Conservation (phyloP, 2,329 filamentous ascomycete species). For the Simplicillium sp. region DNA sequence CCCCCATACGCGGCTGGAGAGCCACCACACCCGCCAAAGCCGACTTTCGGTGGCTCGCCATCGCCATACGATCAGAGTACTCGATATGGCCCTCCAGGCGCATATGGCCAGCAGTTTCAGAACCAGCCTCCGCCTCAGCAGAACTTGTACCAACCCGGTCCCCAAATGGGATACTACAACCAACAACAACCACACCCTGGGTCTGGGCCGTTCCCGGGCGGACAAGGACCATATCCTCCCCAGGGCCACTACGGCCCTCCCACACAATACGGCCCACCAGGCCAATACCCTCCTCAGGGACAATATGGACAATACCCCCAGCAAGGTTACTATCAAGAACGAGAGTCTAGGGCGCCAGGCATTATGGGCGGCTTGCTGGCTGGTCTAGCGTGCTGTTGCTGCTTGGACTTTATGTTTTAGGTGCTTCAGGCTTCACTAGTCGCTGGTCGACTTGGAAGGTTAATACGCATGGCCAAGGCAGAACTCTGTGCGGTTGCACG, state of each 20-base stretch:
- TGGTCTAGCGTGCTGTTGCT: conserved; percentile 48
- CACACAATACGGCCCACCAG: conserved; percentile 3
- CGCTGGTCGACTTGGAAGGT: too few species aligned
- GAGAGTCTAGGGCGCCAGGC: conserved; percentile 16
- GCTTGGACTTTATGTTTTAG: conserved; percentile 47
- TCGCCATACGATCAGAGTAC: background rate
- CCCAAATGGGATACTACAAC: conserved; percentile 34
- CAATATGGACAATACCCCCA: conserved; percentile 20
- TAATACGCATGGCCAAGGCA: too few species aligned
- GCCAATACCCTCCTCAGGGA: conserved; percentile 18
- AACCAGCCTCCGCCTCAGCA: conserved; percentile 16
- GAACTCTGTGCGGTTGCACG: too few species aligned
- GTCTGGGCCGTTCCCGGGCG: conserved; percentile 19
- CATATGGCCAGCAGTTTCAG: conserved; percentile 18
- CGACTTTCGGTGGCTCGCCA: conserved; percentile 30
- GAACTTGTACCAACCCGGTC: conserved; percentile 29
- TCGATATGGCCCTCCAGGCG: background rate
- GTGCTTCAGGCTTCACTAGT: background rate
- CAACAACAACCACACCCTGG: conserved; percentile 19
- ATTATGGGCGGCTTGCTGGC: conserved; percentile 37
- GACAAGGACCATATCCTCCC: conserved; percentile 22
- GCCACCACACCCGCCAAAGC: conserved; percentile 27
- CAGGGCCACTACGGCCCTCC: background rate
- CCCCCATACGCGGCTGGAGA: conserved; percentile 32
- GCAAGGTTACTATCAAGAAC: conserved; percentile 25